Conservation (phyloP, 306 rosid genomes). For the Ormosia emarginata region DNA sequence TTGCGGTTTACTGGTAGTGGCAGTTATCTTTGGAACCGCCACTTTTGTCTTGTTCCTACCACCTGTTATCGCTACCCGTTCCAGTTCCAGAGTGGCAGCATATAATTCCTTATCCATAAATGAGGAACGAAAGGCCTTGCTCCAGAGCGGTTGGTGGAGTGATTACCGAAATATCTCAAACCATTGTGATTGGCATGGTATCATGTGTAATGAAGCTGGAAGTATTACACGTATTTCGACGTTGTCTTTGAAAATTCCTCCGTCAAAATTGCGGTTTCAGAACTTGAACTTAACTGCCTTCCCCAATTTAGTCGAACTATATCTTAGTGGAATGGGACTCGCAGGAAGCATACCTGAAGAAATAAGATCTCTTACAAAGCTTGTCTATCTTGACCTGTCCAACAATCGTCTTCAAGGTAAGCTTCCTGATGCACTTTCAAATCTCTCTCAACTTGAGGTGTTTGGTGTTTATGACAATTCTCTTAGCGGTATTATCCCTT, state of each 20-base stretch:
- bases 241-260: too few species aligned
- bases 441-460: not conserved
- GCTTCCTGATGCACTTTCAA: not conserved
- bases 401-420: not conserved
- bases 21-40: not conserved
- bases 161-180: not conserved
- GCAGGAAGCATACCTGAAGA: not conserved
- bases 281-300: not conserved
- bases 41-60: too few species aligned
- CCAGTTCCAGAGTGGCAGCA: not conserved
- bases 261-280: too few species aligned
- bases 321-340: not conserved
- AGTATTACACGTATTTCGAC: not conserved
- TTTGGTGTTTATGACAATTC: not conserved
- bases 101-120: not conserved
- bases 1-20: not conserved
- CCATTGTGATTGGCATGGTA: not conserved
- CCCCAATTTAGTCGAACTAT: not conserved
- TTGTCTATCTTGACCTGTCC: constrained; percentile 6
- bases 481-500: constrained; percentile 1
- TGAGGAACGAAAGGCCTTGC: not conserved
- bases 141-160: not conserved
- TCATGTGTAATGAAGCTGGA: not conserved
- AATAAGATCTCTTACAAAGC: not conserved
- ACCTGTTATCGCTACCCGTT: not conserved